Percentiles rank a stretch among this genome's conserved stretches.
Conservation (phyloP, 495 filamentous ascomycete genomes). For the Annulohypoxylon nitens region DNA sequence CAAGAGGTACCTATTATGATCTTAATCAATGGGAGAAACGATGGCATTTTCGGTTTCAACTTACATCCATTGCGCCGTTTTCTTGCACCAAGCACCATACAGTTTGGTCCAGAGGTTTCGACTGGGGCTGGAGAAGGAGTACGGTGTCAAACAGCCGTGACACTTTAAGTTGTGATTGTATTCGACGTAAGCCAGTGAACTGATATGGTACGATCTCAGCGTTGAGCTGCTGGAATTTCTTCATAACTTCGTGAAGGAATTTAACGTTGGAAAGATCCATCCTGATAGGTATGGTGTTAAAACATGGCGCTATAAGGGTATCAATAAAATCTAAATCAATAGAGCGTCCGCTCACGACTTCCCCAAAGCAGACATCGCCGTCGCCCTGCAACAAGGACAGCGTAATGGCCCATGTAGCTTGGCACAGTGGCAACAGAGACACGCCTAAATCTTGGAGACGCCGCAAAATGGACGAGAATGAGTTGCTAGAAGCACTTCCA, state of each 20-base stretch:
- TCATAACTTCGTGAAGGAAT: constrained; percentile 66
- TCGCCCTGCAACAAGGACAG: constrained; percentile 65
- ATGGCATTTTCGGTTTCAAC: constrained; percentile 35
- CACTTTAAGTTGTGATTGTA: constrained; percentile 62
- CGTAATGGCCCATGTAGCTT: constrained; percentile 75
- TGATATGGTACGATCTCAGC: constrained; percentile 71
- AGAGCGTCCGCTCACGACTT: constrained; percentile 79
- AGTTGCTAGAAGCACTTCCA: constrained; percentile 9
- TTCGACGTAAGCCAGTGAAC: constrained; percentile 74
- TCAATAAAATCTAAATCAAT: constrained; percentile 73
- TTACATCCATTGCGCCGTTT: constrained; percentile 79
- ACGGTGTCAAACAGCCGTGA: constrained; percentile 79
- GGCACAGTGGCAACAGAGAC: constrained; percentile 73
- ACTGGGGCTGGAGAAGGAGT: constrained; percentile 75
- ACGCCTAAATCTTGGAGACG: constrained; percentile 65
- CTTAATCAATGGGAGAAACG: constrained; percentile 11
- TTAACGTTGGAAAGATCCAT: constrained; percentile 60
- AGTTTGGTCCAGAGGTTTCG: constrained; percentile 61
- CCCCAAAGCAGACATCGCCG: constrained; percentile 84
- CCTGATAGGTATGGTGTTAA: constrained; percentile 88
- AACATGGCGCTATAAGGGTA: constrained; percentile 83
- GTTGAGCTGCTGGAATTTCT: constrained; percentile 68
- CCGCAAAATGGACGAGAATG: constrained; percentile 62
- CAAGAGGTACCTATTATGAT: constrained; percentile 66
- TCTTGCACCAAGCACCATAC: constrained; percentile 78